Percentiles rank a stretch among this genome's conserved stretches.
Evolutionary conservation across 2,329 filamentous ascomycete genomes (phyloP).

Genomic region (Niveomyces coronatus): DNA sequence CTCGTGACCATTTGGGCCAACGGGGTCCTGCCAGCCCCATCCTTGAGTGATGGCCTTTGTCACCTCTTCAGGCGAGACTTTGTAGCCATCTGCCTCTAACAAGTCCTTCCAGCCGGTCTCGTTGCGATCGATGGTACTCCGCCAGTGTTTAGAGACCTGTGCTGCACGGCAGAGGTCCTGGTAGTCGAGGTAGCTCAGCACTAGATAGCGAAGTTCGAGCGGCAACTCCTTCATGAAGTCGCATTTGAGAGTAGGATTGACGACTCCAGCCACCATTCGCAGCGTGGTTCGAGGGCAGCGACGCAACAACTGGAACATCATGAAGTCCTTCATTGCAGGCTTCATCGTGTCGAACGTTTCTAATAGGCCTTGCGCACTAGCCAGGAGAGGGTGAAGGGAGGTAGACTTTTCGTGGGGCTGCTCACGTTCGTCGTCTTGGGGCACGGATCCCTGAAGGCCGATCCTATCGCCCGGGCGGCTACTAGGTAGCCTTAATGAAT

Average conservation of each 20-base stretch:
- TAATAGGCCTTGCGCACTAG: constrained; percentile 78
- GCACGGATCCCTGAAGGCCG: constrained; percentile 19
- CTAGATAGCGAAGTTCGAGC: constrained; percentile 75
- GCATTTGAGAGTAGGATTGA: constrained; percentile 89
- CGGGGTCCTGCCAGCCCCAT: constrained; percentile 95
- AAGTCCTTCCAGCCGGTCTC: constrained; percentile 94
- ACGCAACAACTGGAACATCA: constrained; percentile 92
- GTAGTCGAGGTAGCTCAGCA: constrained; percentile 77
- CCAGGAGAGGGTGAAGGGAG: constrained; percentile 31
- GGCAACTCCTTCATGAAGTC: constrained; percentile 83
- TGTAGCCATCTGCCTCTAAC: constrained; percentile 74
- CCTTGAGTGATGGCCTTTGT: constrained; percentile 79
- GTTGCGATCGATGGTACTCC: constrained; percentile 80
- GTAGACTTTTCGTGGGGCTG: constrained; percentile 18
- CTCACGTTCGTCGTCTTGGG: constrained; percentile 15
- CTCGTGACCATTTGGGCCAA: constrained; percentile 65
- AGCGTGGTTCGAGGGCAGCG: constrained; percentile 81
- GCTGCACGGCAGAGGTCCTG: constrained; percentile 81
- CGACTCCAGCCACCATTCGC: constrained; percentile 78
- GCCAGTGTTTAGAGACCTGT: constrained; percentile 91
- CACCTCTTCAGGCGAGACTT: constrained; percentile 69
- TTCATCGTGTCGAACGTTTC: constrained; percentile 88
- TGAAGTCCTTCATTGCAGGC: constrained; percentile 82
- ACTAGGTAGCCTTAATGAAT: no score
- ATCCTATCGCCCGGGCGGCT: constrained; percentile 28